A percentile compares a stretch with the other conserved stretches of the same genome.
Conservation (phyloP, 371 early-diverging fungal genomes). For the Mortierella sp. region DNA sequence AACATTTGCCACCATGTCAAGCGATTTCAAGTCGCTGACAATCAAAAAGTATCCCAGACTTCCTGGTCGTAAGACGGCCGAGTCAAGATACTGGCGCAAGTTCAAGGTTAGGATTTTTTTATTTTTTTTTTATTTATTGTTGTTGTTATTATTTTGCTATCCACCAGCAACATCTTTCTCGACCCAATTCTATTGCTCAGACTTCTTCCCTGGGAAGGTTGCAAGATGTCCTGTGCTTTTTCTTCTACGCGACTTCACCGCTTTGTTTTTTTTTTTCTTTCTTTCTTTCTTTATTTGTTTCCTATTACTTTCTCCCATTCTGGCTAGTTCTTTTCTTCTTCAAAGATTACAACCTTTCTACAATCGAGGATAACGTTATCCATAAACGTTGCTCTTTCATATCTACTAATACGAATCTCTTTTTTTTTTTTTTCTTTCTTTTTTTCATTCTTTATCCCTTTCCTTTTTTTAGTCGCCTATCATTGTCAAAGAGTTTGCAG, state of each 20-base stretch:
- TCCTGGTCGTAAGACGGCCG: constrained; percentile 67
- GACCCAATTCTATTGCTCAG: no score
- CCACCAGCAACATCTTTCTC: no score
- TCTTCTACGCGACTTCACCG: no score
- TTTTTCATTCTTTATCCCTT: neutral
- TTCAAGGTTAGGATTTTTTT: constrained; percentile 71
- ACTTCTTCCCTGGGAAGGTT: no score
- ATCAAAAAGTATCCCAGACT: constrained; percentile 68
- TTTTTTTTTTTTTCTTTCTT: neutral
- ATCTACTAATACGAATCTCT: neutral
- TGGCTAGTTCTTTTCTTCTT: no score
- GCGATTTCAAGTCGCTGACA: constrained; percentile 68
- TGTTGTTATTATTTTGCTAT: neutral
- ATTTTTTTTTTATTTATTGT: neutral
- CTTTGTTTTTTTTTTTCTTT: neutral
- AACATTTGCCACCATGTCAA: constrained; percentile 40
- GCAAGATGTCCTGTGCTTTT: no score
- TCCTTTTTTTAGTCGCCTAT: constrained; percentile 71
- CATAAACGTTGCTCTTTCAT: no score
- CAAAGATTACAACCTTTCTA: no score
- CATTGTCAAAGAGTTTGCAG: constrained; percentile 87
- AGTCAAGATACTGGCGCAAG: constrained; percentile 82
- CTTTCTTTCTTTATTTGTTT: no score
- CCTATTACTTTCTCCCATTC: neutral
- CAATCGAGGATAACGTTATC: no score